Base-by-base conservation (phyloP, 2,329 filamentous ascomycete genomes). In the Trichoderma citrinoviride region DNA sequence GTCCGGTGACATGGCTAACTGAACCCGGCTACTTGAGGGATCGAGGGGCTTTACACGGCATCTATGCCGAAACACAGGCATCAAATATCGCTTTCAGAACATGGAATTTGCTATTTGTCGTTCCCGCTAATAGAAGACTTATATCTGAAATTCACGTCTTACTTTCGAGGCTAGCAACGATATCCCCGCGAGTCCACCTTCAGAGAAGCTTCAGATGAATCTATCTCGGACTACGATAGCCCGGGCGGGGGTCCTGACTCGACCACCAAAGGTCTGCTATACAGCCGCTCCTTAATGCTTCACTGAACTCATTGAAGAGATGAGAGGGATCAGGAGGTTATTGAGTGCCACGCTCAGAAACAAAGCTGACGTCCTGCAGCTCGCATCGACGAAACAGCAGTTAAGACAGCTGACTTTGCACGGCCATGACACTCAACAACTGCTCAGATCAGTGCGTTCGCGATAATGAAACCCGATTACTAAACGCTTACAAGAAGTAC, bases 371-470 rank as follows among this genome's bases (percentile, higher is more conserved):
- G n/a, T 1, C 12, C 7, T 25, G n/a, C 40, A 68, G 68, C 33
- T 55, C 8, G 44, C 14, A 3, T 14, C 55, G 1, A 56, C 19
- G 25, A 27, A 21, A 37, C 33, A 37, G 19, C 67, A 68, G 37
- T 37, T 41, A 4, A 64, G 68, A 25, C 25, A 29, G 2, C 66
- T 76, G 12, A 74, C 68, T 46, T 64, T 76, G 25, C 73, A 74
- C 44, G 69, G 72, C 46, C 69, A 71, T 47, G 70, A 76, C 49
- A 73, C 74, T 2, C 71, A 74, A 44, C 37, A 68, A 15, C 52
- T 76, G 23, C 67, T 76, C 3, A 65, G 55, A 66, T 56, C 73
- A 27, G 73, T 74, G 57, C 15, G 64, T 52, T 27, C 4, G n/a
- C 25, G 15, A 37, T 40, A 14, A 15, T 25, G 5, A 10, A 10